Percentiles rank a stretch among this genome's conserved stretches.
phyloP scores from a whole-genome alignment of 345 rosid genomes.

The Melaleuca alternifolia region DNA sequence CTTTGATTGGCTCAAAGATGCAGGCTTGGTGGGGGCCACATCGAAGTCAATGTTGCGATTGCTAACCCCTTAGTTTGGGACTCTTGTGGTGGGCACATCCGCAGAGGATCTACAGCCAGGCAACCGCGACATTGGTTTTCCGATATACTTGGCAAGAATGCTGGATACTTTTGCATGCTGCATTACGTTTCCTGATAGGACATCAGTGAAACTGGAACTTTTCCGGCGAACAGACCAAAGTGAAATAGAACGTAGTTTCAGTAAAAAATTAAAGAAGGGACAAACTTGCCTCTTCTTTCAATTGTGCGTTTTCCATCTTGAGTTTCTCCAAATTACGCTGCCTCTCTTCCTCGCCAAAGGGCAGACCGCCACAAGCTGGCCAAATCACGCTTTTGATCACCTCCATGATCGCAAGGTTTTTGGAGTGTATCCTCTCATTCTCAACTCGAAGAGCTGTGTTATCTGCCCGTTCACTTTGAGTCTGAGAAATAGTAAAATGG shows the following conservation, averaged over 20 bases:
- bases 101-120: neutral
- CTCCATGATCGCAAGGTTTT: slow-evolving; percentile 40
- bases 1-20: neutral
- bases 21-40: neutral
- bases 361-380: slow-evolving; percentile 63
- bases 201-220: neutral
- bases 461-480: slow-evolving; percentile 34
- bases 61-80: neutral
- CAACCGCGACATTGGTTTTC: slow-evolving; percentile 14
- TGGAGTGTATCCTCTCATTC: slow-evolving; percentile 39
- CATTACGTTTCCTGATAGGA: neutral
- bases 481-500: slow-evolving; percentile 14
- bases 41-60: neutral
- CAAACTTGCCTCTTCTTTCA: slow-evolving; percentile 41
- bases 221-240: neutral
- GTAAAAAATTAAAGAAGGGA: neutral
- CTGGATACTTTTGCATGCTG: slow-evolving; percentile 30
- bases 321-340: slow-evolving; percentile 20
- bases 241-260: neutral
- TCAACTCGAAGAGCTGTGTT: slow-evolving; percentile 47
- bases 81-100: neutral
- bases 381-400: slow-evolving; percentile 46
- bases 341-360: slow-evolving; percentile 35
- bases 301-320: slow-evolving; percentile 29
- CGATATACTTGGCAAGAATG: slow-evolving; percentile 21